phyloP scores from a whole-genome alignment of 352 stramenopile species.

The Phytopythium delawarense region DNA sequence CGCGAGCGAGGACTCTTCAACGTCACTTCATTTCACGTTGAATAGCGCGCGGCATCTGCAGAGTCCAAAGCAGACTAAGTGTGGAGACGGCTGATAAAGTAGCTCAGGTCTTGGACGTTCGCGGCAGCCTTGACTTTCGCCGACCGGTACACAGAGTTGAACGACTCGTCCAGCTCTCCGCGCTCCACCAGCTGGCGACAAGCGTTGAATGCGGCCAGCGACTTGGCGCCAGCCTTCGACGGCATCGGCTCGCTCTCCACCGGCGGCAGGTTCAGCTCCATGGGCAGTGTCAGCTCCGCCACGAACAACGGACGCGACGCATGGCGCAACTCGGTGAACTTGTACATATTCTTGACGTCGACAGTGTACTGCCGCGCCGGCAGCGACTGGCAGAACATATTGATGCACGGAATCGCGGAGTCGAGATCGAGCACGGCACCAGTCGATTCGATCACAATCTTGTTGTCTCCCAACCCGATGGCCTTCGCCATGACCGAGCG shows the following conservation, averaged over 20 bases:
- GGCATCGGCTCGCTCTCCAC: constrained; percentile 46
- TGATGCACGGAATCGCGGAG: constrained; percentile 64
- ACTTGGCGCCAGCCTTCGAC: constrained; percentile 58
- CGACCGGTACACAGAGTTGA: constrained; percentile 76
- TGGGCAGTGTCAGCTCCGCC: constrained; percentile 43
- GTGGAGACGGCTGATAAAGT: constrained; percentile 43
- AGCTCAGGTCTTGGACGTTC: constrained; percentile 44
- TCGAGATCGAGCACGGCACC: constrained; percentile 72
- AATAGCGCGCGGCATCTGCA: neutral
- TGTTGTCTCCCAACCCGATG: constrained; percentile 25
- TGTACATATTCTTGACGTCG: constrained; percentile 54
- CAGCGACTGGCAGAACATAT: constrained; percentile 78
- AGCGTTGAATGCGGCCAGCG: constrained; percentile 48
- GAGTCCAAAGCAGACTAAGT: constrained; percentile 15
- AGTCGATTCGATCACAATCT: constrained; percentile 42
- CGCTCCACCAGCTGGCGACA: constrained; percentile 50
- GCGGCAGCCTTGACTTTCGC: constrained; percentile 35
- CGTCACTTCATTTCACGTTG: neutral
- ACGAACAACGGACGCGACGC: constrained; percentile 44
- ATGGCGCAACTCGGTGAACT: constrained; percentile 24
- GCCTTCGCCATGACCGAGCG: constrained; percentile 43
- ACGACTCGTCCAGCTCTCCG: constrained; percentile 48
- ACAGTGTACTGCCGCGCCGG: constrained; percentile 47
- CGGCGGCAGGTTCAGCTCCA: constrained; percentile 37
- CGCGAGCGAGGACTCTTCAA: neutral